Evolutionary conservation across 2,329 filamentous ascomycete species (phyloP), one percentile per base, ranked within the genome.

Genomic region (Emmonsia crescens): DNA sequence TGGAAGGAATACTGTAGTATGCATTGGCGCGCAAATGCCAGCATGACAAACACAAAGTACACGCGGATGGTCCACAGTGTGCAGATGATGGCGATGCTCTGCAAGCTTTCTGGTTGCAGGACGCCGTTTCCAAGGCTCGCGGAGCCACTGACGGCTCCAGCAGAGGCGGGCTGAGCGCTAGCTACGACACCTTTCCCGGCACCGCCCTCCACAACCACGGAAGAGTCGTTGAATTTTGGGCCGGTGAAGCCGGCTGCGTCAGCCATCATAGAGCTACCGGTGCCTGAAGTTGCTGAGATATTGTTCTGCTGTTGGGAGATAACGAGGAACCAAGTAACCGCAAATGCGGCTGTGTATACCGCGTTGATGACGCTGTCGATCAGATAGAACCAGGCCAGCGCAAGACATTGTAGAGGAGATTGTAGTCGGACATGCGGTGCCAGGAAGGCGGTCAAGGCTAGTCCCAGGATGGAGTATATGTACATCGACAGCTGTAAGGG

Each of bases 401-500:
- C 83, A 31, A 96, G 81, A 68, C 86, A 89, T 70, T 95, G 86
- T 61, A 96, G 84, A 0, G 91, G 89, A 36, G 83, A 86, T 70
- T 90, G 88, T 68, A 84, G 83, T 66, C 89, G 87, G 72, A 96
- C 89, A 72, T 94, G 88, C 57, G 89, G 89, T 69, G 89, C 83
- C 56, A 96, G 85, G 69, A 85, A 83, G 59, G 83, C 80, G 67
- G 89, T 83, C 54, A 88, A 76, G 65, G 82, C 79, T 65, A 96
- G 84, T 33, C 89, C 83, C 65, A 84, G 68, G 64, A 94, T 82
- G 31, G 89, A 94, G 81, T 96, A 96, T 57, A 96, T 82, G 80
- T 96, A 96, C 82, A 95, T 94, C 62, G 88, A 89, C 62, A 96
- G 82, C 75, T 96, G 93, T 29, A 94, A 82, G 36, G 86, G 81